These are phyloP conservation scores for Pleurotus citrinopileatus DNA, from an alignment of 768 basidiomycete species.

Conservation along the genomic window DNA sequence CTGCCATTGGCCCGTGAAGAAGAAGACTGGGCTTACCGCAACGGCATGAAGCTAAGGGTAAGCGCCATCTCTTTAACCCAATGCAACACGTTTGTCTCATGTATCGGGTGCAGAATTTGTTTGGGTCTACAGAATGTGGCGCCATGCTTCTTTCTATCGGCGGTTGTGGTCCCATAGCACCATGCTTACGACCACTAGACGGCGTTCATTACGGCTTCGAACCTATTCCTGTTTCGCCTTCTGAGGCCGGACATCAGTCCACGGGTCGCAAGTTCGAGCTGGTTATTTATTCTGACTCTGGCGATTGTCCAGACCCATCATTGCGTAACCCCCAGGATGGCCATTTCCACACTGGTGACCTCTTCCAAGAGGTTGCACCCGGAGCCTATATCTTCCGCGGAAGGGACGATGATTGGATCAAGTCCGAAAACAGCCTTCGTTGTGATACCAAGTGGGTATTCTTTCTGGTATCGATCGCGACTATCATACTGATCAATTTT, in stretches of 20 bases:
- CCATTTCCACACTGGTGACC: slow-evolving; percentile 77
- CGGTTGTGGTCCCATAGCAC: slow-evolving; percentile 46
- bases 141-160: slow-evolving; percentile 65
- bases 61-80: slow-evolving; percentile 23
- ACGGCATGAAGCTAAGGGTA: slow-evolving; percentile 64
- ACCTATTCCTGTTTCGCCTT: slow-evolving; percentile 42
- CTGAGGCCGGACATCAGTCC: slow-evolving; percentile 48
- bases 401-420: slow-evolving; percentile 85
- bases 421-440: slow-evolving; percentile 72
- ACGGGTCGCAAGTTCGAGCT: slow-evolving; percentile 61
- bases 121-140: slow-evolving; percentile 81
- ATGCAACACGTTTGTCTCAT: slow-evolving; percentile 20
- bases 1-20: slow-evolving; percentile 64
- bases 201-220: slow-evolving; percentile 67
- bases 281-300: slow-evolving; percentile 64
- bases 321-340: slow-evolving; percentile 58
- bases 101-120: slow-evolving; percentile 53
- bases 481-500: slow-evolving; percentile 9
- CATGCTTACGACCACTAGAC: slow-evolving; percentile 55
- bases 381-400: slow-evolving; percentile 67
- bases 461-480: neutral
- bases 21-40: slow-evolving; percentile 65
- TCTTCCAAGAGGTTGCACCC: slow-evolving; percentile 63
- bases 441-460: slow-evolving; percentile 66
- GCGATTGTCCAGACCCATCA: slow-evolving; percentile 63